Conservation (phyloP, 129 eudicot genomes). For the Centella asiatica region DNA sequence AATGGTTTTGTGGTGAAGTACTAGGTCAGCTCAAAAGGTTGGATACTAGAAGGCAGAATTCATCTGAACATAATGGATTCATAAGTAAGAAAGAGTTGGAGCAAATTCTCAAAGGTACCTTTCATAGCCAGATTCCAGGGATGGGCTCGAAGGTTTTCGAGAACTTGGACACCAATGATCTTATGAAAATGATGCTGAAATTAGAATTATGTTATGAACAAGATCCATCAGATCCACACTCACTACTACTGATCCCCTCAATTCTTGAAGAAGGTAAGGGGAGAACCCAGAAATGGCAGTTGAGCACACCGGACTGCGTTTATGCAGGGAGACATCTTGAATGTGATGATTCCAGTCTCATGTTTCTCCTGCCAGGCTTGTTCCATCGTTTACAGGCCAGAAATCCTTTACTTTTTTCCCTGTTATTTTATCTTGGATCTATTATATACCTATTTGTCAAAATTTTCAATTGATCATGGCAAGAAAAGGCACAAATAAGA, state of each 20-base stretch:
- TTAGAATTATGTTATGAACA: conserved; percentile 72
- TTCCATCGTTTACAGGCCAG: conserved; percentile 84
- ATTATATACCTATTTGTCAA: no score
- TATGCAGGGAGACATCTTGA: conserved; percentile 82
- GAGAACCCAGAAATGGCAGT: conserved; percentile 67
- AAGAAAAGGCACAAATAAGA: no score
- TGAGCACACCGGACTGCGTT: conserved; percentile 36
- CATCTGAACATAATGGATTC: conserved; percentile 46
- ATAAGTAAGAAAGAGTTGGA: conserved; percentile 61
- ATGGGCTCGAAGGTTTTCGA: conserved; percentile 63
- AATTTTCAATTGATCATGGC: no score
- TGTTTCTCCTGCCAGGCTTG: conserved; percentile 74
- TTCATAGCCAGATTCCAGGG: conserved; percentile 66
- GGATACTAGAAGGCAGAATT: conserved; percentile 31
- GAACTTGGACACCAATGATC: conserved; percentile 70
- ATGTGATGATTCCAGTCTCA: conserved; percentile 84
- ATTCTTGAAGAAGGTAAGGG: conserved; percentile 70
- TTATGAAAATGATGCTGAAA: conserved; percentile 82
- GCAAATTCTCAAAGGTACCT: conserved; percentile 61
- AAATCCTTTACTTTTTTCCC: background rate
- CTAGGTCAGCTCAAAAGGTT: conserved; percentile 48
- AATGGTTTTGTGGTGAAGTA: conserved; percentile 89
- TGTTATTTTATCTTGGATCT: background rate
- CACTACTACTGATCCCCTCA: conserved; percentile 63
- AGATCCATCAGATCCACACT: conserved; percentile 62